These are phyloP conservation scores for Pilatotrama ljubarskyi DNA, from an alignment of 768 basidiomycete genomes.

Conservation along the genomic window DNA sequence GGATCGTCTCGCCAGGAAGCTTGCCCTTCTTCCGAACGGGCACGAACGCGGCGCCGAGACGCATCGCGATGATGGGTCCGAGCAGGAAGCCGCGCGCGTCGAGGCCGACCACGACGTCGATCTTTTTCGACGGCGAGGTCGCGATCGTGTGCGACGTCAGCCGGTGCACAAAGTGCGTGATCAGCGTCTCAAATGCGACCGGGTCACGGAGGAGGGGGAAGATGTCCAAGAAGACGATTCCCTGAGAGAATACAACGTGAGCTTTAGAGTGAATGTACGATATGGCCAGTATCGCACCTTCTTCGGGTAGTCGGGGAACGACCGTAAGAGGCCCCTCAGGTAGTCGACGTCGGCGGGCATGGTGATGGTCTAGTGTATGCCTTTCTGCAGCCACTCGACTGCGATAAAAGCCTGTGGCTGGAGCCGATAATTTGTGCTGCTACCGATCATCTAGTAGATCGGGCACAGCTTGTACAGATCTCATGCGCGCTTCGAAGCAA, in stretches of 20 bases:
- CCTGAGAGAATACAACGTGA: conserved; percentile 43
- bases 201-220: conserved; percentile 91
- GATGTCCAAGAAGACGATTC: conserved; percentile 91
- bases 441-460: background rate
- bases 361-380: background rate
- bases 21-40: conserved; percentile 95
- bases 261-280: background rate
- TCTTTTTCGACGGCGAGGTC: conserved; percentile 57
- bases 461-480: background rate
- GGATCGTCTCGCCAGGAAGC: conserved; percentile 83
- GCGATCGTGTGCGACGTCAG: conserved; percentile 77
- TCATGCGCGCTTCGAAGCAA: background rate
- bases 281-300: conserved; percentile 54
- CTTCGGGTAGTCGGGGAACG: conserved; percentile 84
- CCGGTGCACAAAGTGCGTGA: conserved; percentile 86
- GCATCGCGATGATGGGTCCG: conserved; percentile 87
- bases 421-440: background rate
- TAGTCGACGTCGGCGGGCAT: conserved; percentile 76
- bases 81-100: conserved; percentile 96
- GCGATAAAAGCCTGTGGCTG: background rate
- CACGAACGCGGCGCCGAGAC: conserved; percentile 92
- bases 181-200: conserved; percentile 83
- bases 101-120: conserved; percentile 92
- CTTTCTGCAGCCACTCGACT: background rate
- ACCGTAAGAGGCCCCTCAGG: conserved; percentile 59